Base-by-base conservation (phyloP, 108 stramenopile genomes). In the Cyclotella kingstonii region DNA sequence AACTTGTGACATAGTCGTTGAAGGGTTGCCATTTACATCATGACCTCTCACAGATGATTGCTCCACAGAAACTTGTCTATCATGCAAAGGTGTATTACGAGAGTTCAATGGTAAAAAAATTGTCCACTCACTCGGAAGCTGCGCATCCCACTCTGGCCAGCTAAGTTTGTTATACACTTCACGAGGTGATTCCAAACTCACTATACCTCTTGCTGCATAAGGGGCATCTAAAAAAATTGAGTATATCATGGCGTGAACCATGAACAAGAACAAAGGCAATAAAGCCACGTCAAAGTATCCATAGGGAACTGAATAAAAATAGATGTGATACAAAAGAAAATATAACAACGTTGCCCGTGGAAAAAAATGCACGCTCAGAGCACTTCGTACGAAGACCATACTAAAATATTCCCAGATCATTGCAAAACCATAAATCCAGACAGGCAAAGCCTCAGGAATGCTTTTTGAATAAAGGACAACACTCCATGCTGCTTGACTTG, bases 381-480 rank as follows among this genome's bases (percentile, higher is more conserved):
- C 63, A 27, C 51, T 46, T n/a, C 81, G 60, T 17, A 82, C 74
- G 23, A 82, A 77, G 0, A 82, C 78, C 78, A 82, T 82, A 30
- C 50, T 54, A 60, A 83, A 87, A 73, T 87, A 87, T 41, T 87
- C 83, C 53, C 70, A 79, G 15, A 88, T 76, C 84, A 85, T 85
- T 9, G 78, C 68, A 36, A 80, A 57, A 5, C 81, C 82, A 51
- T 60, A 85, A 14, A 84, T 68, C 81, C 78, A 84, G 18, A 84
- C 59, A 21, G 80, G 80, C 22, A 84, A 52, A 3, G 66, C 65
- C 30, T 60, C 68, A 18, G 83, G 81, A 39, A 81, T 83, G 44
- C 68, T 73, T 58, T 84, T 86, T 34, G 68, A 68, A 57, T 86
- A 86, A 1, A 86, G 72, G 17, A 83, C 76, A 33, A 59, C 61